Evolutionary conservation across 2,329 filamentous ascomycete species (phyloP), one percentile per base, ranked within the genome.

Genomic region (Penicillium paneum): DNA sequence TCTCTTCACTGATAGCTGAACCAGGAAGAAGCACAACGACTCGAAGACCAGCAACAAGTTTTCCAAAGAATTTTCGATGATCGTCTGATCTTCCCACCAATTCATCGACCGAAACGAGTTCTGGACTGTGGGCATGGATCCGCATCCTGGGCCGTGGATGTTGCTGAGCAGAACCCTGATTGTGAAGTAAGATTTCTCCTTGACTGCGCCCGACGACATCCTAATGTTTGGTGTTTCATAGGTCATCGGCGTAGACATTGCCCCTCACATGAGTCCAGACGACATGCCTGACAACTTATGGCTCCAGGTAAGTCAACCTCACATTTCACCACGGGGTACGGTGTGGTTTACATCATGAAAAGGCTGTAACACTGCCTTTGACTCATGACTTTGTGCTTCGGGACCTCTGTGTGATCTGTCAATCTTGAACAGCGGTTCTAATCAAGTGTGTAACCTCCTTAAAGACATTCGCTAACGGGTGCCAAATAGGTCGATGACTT

Each of bases 111-210:
- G 24, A 75, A 76, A 61, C 81, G 80, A 64, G 80, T 91, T 39
- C 77, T 91, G 28, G 88, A 91, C 54, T 90, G 87, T 63, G 88
- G 88, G 0, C 88, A 84, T 70, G 88, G 88, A 38, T 79, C 84
- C n/a, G 87, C 80, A 38, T 78, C 83, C 44, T 91, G 88, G 88
- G 86, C 87, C 21, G 74, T 83, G 32, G 85, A 87, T 24, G 84
- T 88, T 49, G 88, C 88, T 43, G 80, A 83, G 65, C 76, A 81
- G 58, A 76, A 86, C 72, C 86, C 86, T 45, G 73, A 78, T 57
- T 87, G 84, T 66, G 81, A 89, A 77, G 88, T 89, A 67, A 64
- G 76, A 67, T 38, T 29, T 26, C 45, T 43, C 41, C 31, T 32
- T 42, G 21, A 10, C 42, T 7, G 28, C 42, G 26, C 13, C 24